A percentile compares a stretch with the other conserved stretches of the same genome.
phyloP scores from a whole-genome alignment of 768 basidiomycete genomes.

The Rhodotorula paludigena region DNA sequence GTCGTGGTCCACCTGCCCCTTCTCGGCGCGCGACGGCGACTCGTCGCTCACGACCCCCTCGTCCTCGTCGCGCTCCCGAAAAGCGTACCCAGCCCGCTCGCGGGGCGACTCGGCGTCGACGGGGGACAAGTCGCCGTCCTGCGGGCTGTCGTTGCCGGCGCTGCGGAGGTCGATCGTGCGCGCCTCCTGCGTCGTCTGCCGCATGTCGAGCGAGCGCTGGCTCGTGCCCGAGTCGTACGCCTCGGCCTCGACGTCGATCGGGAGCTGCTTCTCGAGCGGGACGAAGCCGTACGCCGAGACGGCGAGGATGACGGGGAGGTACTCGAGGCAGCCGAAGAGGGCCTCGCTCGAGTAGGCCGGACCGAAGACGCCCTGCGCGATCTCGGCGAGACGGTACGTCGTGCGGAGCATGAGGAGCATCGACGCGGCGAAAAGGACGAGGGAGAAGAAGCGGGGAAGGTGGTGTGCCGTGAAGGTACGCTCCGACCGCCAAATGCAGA shows the following conservation, averaged over 20 bases:
- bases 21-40: not conserved
- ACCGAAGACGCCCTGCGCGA: slow-evolving; percentile 40
- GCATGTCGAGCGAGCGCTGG: not conserved
- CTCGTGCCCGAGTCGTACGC: not conserved
- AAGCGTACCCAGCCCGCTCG: no score
- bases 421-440: slow-evolving; percentile 42
- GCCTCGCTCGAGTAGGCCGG: slow-evolving; percentile 7
- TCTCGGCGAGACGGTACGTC: slow-evolving; percentile 47
- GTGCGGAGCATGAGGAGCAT: slow-evolving; percentile 46
- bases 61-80: not conserved
- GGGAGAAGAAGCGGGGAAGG: slow-evolving; percentile 38
- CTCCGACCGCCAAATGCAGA: slow-evolving; percentile 41
- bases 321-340: slow-evolving; percentile 30
- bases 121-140: no score
- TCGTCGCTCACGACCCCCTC: not conserved
- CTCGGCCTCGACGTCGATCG: slow-evolving; percentile 27
- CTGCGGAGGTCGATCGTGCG: not conserved
- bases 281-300: slow-evolving; percentile 16
- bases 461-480: slow-evolving; percentile 21
- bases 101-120: no score
- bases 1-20: not conserved
- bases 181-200: not conserved
- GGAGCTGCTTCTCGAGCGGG: slow-evolving; percentile 9
- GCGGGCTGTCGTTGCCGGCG: not conserved
- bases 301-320: slow-evolving; percentile 31